Evolutionary conservation across 2,329 filamentous ascomycete genomes (phyloP), one percentile per base, ranked within the genome.

Genomic region (Septoria linicola): DNA sequence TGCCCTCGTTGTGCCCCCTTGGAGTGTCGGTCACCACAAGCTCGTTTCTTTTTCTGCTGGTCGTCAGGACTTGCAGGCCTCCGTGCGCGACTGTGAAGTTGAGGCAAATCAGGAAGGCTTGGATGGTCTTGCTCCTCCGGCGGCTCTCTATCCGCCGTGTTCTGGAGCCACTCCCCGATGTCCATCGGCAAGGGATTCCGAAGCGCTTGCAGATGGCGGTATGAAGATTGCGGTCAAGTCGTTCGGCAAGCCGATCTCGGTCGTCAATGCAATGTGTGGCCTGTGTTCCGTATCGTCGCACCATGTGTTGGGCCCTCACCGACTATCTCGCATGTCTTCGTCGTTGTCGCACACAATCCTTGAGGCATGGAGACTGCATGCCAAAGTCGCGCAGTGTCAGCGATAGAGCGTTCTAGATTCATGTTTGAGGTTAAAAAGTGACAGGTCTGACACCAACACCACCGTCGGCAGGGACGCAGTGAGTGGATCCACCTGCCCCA

Each of bases 161-260:
- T 65, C 44, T 71, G 66, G 40, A 77, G 66, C 74, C 74, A 77
- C 57, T 63, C 67, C 41, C 62, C 63, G 55, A 77, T 72, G 55
- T 76, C 71, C 73, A 76, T 76, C 49, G 49, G 53, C 41, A 48
- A 53, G 48, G 47, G 39, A 34, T 16, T 30, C 40, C 37, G 36
- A 34, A 27, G 41, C 42, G 41, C 44, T 43, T 49, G 49, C 47
- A 42, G 21, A 36, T 14, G 40, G 40, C 37, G 25, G 21, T 39
- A 41, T 53, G 44, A 36, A 49, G n/a, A 40, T 40, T n/a, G n/a
- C n/a, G 39, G 43, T 31, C 25, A 41, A 46, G 42, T 37, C 11
- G 35, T 37, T 19, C 35, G 17, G 35, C 17, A 37, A 37, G 35
- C 43, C 32, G 49, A 27, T 30, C 27, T 4, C 43, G 43, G 21